Evolutionary conservation across 371 early-diverging fungal species (phyloP), one percentile per base, ranked within the genome.

Genomic region (Mucor lusitanicus): DNA sequence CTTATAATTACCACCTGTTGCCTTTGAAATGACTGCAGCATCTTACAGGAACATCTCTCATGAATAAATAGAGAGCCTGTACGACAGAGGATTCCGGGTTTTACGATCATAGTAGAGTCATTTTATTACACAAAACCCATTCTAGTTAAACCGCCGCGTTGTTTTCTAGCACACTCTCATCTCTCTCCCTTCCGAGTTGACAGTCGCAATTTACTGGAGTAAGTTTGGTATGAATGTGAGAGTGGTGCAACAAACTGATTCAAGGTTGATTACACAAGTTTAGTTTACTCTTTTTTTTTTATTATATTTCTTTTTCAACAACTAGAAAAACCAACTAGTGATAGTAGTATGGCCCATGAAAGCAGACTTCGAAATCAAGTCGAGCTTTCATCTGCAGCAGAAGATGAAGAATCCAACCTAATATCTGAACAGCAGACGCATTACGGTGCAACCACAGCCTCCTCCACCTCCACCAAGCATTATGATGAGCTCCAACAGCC

Each of bases 301-400:
- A 23, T 48, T 21, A 6, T 21, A 21, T 9, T 48, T 21, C 9
- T 4, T 48, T 48, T 23, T 8, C 21, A 48, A 48, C 1, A 19
- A 8, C 1, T n/a, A 42, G 6, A 42, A 42, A 42, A 42, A 42
- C 6, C 15, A 35, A 8, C 35, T 30, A 30, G 30, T 30, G 11
- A 42, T 17, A 42, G 15, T 42, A 58, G n/a, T n/a, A n/a, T 63
- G 64, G 40, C 64, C 39, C 55, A 54, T 30, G 64, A 63, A 42
- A 63, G 56, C 19, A 63, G 39, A 56, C 23, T 55, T 21, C 7
- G 62, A 33, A 48, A 61, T 33, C 19, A 61, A 50, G 53, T 61
- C 17, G 62, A 42, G n/a, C 23, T 61, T 39, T 39, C 59, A 39
- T 7, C 21, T 21, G 2, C 60, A 53, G 60, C 30, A 42, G 62